Base-by-base conservation (phyloP, 768 basidiomycete genomes). In the Tulasnella sp. region DNA sequence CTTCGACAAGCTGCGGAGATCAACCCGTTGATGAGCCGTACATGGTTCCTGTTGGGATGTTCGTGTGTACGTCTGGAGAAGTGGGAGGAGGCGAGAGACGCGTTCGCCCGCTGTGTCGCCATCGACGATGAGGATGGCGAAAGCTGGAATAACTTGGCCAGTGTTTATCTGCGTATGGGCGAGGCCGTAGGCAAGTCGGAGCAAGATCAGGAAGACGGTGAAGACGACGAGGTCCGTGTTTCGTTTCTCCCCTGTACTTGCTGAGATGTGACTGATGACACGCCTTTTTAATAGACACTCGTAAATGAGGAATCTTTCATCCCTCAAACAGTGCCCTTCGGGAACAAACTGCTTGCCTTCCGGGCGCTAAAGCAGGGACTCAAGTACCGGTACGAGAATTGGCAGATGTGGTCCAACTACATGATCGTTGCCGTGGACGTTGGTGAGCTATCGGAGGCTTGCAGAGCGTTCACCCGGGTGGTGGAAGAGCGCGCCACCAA, bases 351-450 rank as follows among this genome's bases (percentile, higher is more conserved):
- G 43, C 77, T 91, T 40, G 96, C 96, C 1, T 96, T 89, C 75
- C 84, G 83, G 15, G 94, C 96, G 2, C 82, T 99, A 25, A 84
- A 86, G 62, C 86, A 89, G 59, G 93, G 96, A 1, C 76, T 98
- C 59, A 83, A 82, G 63, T 80, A 77, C 68, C 78, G 79, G 48
- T 86, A 90, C 67, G 83, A 88, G 25, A 93, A 91, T 65, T 98
- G 94, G 93, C 79, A 90, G 17, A 93, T 99, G 86, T 99, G 96
- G 96, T 76, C 77, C 60, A 99, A 99, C 73, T 98, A 92, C 73
- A 92, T 89, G 84, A 74, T 96, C 65, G 83, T 98, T 25, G 77
- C 88, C 3, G 75, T 96, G 69, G 91, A 97, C 62, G 86, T 97
- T 17, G 94, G 93, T 6, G 92, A 98, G 66, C 75, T 97, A 48